These are phyloP conservation scores for Moniliophthora roreri DNA, from an alignment of 1,284 basidiomycete genomes.

Conservation along the genomic window DNA sequence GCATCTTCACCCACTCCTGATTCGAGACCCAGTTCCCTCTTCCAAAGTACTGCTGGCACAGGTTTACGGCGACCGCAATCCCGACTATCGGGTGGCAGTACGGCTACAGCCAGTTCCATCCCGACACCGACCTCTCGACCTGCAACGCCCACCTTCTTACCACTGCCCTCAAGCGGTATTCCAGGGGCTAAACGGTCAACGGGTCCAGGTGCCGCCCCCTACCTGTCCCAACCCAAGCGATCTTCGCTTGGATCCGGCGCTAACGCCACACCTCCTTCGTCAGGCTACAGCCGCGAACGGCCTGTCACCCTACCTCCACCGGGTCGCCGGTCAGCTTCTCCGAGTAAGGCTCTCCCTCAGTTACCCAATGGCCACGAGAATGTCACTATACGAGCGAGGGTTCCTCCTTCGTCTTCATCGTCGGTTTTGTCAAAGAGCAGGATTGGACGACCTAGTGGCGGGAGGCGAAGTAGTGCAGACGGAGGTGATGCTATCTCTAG, in stretches of 20 bases:
- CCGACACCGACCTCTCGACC: conserved; percentile 71
- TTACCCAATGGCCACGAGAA: conserved; percentile 40
- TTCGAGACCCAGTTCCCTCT: conserved; percentile 32
- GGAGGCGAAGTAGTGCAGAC: conserved; percentile 46
- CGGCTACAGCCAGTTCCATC: conserved; percentile 59
- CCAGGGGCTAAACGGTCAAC: conserved; percentile 60
- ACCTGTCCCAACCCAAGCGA: conserved; percentile 46
- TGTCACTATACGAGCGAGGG: conserved; percentile 50
- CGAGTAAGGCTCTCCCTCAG: conserved; percentile 38
- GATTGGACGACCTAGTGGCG: conserved; percentile 57
- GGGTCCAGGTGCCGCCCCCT: conserved; percentile 43
- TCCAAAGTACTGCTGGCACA: conserved; percentile 40
- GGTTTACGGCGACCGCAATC: conserved; percentile 64
- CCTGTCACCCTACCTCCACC: conserved; percentile 36
- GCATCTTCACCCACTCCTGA: conserved; percentile 33
- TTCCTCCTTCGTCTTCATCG: conserved; percentile 35
- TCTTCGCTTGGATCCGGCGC: conserved; percentile 55
- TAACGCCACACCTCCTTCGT: conserved; percentile 24
- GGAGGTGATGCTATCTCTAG: conserved; percentile 25
- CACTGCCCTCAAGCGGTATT: conserved; percentile 54
- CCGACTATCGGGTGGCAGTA: conserved; percentile 63
- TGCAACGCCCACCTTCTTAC: conserved; percentile 72
- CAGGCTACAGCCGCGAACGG: conserved; percentile 31
- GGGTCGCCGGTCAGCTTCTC: conserved; percentile 21
- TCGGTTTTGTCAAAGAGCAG: conserved; percentile 53